These are phyloP conservation scores for Xerocomellus amylosporus DNA, from an alignment of 768 basidiomycete genomes.

Conservation along the genomic window DNA sequence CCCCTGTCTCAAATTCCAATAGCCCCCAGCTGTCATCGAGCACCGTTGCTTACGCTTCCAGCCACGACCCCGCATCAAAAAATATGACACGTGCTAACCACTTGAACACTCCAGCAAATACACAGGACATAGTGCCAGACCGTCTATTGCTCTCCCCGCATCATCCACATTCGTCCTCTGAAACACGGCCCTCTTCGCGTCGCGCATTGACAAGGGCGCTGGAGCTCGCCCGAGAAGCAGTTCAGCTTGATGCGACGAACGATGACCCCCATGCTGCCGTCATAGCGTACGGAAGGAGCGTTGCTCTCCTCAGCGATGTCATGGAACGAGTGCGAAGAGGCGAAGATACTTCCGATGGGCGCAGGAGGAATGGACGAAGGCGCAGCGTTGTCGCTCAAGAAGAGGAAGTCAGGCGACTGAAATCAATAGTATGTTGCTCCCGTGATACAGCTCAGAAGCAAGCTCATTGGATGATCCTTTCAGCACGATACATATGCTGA, in stretches of 20 bases:
- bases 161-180: slow-evolving; percentile 42
- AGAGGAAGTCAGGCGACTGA: slow-evolving; percentile 82
- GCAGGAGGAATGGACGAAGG: slow-evolving; percentile 57
- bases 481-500: slow-evolving; percentile 96
- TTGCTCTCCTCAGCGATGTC: slow-evolving; percentile 83
- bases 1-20: slow-evolving; percentile 25
- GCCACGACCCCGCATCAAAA: slow-evolving; percentile 55
- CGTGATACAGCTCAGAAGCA: slow-evolving; percentile 5
- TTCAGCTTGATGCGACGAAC: slow-evolving; percentile 82
- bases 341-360: slow-evolving; percentile 74
- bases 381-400: slow-evolving; percentile 86
- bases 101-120: slow-evolving; percentile 21
- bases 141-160: slow-evolving; percentile 43
- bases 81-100: slow-evolving; percentile 42
- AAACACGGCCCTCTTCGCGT: slow-evolving; percentile 68
- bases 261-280: slow-evolving; percentile 88
- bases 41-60: slow-evolving; percentile 30
- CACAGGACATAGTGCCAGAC: slow-evolving; percentile 43
- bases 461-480: slow-evolving; percentile 15
- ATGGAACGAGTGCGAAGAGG: slow-evolving; percentile 89
- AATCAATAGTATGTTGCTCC: slow-evolving; percentile 74
- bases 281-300: slow-evolving; percentile 83
- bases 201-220: slow-evolving; percentile 82
- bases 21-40: slow-evolving; percentile 26
- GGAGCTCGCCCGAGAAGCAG: slow-evolving; percentile 86